A percentile compares a stretch with the other conserved stretches of the same genome.
phyloP scores from a whole-genome alignment of 768 basidiomycete species.

The Pleurotus giganteus region DNA sequence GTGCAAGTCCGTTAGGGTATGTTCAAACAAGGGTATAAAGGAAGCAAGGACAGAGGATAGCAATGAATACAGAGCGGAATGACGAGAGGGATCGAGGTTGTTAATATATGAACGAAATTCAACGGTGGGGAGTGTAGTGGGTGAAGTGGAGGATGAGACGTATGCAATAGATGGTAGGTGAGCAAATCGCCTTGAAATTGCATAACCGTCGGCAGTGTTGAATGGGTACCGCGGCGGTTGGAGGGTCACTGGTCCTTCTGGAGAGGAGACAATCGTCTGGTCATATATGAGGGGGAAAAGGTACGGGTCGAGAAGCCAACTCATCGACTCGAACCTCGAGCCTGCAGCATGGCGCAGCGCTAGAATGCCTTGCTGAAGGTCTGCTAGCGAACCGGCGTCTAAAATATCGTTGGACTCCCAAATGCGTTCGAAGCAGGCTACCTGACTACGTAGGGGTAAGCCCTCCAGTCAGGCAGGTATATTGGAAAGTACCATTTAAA shows the following conservation, averaged over 20 bases:
- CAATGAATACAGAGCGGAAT: conserved; percentile 26
- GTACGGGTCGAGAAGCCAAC: conserved; percentile 37
- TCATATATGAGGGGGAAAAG: conserved; percentile 39
- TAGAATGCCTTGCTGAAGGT: conserved; percentile 22
- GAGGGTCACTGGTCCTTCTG: conserved; percentile 15
- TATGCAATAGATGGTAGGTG: conserved; percentile 44
- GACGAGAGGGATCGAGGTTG: conserved; percentile 38
- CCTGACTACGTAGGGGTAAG: conserved; percentile 33
- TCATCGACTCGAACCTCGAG: conserved; percentile 15
- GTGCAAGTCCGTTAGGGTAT: conserved; percentile 50
- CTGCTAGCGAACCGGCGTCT: conserved; percentile 6
- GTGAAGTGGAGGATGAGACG: conserved; percentile 27
- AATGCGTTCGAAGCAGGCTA: conserved; percentile 56
- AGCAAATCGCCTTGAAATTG: conserved; percentile 36
- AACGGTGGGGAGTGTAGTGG: conserved; percentile 6
- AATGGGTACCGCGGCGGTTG: conserved; percentile 25
- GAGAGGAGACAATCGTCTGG: conserved; percentile 32
- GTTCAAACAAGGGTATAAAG: conserved; percentile 50
- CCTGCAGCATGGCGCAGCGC: conserved; percentile 16
- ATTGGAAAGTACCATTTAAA: conserved; percentile 32
- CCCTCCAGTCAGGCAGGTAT: background rate
- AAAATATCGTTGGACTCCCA: conserved; percentile 41
- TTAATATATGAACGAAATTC: conserved; percentile 52
- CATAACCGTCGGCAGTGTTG: conserved; percentile 31
- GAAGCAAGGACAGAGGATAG: conserved; percentile 31